Conservation (phyloP, 208 protist species). For the Wallacemonas sp. region DNA sequence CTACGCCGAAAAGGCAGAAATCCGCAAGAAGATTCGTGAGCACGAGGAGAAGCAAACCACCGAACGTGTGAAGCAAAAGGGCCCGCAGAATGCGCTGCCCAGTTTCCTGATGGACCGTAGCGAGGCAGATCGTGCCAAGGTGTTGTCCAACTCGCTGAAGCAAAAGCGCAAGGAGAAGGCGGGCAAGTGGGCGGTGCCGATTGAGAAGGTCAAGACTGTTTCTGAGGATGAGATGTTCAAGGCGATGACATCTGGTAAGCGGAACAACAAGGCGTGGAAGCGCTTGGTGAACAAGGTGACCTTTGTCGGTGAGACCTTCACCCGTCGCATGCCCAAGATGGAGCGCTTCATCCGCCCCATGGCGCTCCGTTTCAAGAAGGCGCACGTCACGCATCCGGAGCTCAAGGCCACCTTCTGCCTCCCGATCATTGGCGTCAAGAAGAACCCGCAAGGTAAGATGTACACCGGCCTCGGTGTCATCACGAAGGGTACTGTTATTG, state of each 20-base stretch:
- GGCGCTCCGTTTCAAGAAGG: conserved; percentile 98
- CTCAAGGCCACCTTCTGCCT: conserved; percentile 99
- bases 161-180: conserved; percentile 99
- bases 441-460: conserved; percentile 98
- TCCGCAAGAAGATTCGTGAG: conserved; percentile 99
- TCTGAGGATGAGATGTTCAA: conserved; percentile 99
- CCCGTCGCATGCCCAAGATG: conserved; percentile 99
- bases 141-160: conserved; percentile 99
- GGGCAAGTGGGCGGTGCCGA: conserved; percentile 99
- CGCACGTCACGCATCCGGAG: conserved; percentile 99
- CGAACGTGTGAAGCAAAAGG: conserved; percentile 94
- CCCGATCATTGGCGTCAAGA: conserved; percentile 99
- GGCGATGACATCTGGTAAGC: conserved; percentile 95
- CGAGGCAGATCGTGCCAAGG: conserved; percentile 96
- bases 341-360: conserved; percentile 99
- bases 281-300: conserved; percentile 99
- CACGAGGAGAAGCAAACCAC: conserved; percentile 96
- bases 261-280: conserved; percentile 99
- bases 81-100: conserved; percentile 97
- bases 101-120: conserved; percentile 99
- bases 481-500: conserved; percentile 99
- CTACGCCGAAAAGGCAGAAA: conserved; percentile 99
- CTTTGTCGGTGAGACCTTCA: conserved; percentile 99
- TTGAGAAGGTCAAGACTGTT: conserved; percentile 98
- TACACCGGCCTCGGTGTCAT: conserved; percentile 99